Evolutionary conservation across 2,329 filamentous ascomycete genomes (phyloP), one percentile per base, ranked within the genome.

Genomic region (Dactylellina leptospora): DNA sequence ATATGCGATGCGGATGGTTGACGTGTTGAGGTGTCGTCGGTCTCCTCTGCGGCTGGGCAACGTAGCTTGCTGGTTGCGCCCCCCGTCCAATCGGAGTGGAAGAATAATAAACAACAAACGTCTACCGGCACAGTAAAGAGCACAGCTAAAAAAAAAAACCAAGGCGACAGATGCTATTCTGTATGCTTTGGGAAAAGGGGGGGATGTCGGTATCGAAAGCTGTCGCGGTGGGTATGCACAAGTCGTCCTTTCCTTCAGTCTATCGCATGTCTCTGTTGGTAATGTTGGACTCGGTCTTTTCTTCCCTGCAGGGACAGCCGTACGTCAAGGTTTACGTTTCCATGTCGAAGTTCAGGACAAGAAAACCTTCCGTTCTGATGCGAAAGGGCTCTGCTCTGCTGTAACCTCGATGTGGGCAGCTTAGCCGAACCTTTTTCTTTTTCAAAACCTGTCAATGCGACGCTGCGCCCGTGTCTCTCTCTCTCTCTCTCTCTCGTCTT

Each of bases 391-490:
- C n/a, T n/a, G n/a, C n/a, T n/a, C n/a, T 40, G 51, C 18, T 66
- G 28, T 51, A 38, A 66, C 51, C 61, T 66, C 51, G 44, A 66
- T 66, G 30, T 36, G 47, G 61, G 13, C 42, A 58, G 20, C 51
- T 56, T 56, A 66, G 51, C 61, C 61, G 61, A 66, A 66, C 60
- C 27, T 44, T 40, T n/a, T n/a, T n/a, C n/a, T n/a, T n/a, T n/a
- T n/a, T n/a, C n/a, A n/a, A n/a, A n/a, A n/a, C n/a, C 40, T 66
- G 61, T 58, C 61, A 58, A 58, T 58, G 61, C 61, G 61, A 66
- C 61, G 36, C 51, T 51, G 42, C 44, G n/a, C 16, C 36, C 13
- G 36, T 40, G 13, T 2, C 36, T 16, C 18, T 40, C 4, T 11
- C 36, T 40, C 36, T 5, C 36, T 40, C 36, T 5, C 36, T 40